Conservation (phyloP, 176 grass and related monocot species). For the Cenchrus americanus region DNA sequence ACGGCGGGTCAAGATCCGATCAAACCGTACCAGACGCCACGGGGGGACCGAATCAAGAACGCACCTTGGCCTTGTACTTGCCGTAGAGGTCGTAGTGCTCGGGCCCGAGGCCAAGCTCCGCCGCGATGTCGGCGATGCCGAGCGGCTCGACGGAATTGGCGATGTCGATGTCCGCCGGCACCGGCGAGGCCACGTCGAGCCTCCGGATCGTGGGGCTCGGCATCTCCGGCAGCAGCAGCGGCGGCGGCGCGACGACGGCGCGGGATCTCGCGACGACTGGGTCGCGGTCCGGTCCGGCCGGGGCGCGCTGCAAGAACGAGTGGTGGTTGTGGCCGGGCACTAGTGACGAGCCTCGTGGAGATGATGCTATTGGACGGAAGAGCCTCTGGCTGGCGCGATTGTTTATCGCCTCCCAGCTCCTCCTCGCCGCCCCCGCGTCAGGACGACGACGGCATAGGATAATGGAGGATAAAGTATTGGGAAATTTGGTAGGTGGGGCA, state of each 20-base stretch:
- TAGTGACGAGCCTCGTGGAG: slow-evolving; percentile 16
- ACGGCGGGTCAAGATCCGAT: slow-evolving; percentile 13
- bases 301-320: slow-evolving; percentile 19
- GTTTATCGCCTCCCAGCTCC: slow-evolving; percentile 33
- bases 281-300: background rate
- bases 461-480: slow-evolving; percentile 42
- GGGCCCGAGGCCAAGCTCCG: slow-evolving; percentile 67
- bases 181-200: slow-evolving; percentile 77
- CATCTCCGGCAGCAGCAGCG: slow-evolving; percentile 35
- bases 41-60: background rate
- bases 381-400: slow-evolving; percentile 35
- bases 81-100: slow-evolving; percentile 94
- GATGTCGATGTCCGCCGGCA: slow-evolving; percentile 95
- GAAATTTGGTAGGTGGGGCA: slow-evolving; percentile 53
- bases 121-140: slow-evolving; percentile 72
- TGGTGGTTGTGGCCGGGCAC: slow-evolving; percentile 13
- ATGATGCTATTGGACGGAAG: background rate
- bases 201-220: slow-evolving; percentile 69
- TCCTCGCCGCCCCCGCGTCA: slow-evolving; percentile 17
- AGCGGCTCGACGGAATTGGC: slow-evolving; percentile 89
- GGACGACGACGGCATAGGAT: slow-evolving; percentile 38
- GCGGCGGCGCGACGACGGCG: slow-evolving; percentile 34
- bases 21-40: background rate
- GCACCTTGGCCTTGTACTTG: slow-evolving; percentile 98
- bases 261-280: slow-evolving; percentile 44